Evolutionary conservation across 331 rosid species (phyloP).

Genomic region (Ulmus americana): DNA sequence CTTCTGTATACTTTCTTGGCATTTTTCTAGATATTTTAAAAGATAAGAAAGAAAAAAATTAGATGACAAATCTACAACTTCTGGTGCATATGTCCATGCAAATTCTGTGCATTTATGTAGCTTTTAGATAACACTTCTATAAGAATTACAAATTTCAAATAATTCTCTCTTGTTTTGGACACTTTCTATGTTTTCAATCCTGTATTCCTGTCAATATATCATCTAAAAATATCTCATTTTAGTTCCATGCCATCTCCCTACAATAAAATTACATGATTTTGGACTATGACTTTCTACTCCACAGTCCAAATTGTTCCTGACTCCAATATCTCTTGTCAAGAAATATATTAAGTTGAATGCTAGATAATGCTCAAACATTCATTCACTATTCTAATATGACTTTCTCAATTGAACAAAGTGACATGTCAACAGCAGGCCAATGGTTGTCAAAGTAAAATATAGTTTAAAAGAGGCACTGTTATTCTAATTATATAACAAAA

Average conservation of each 20-base stretch:
- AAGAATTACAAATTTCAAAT: no score
- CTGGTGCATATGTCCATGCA: no score
- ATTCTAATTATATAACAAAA: background rate
- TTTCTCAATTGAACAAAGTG: background rate
- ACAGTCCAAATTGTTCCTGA: background rate
- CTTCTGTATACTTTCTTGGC: slow-evolving; percentile 45
- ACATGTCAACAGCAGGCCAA: background rate
- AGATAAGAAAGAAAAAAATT: slow-evolving; percentile 1
- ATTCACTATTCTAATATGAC: background rate
- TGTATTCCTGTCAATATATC: background rate
- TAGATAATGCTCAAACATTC: background rate
- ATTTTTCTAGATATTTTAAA: slow-evolving; percentile 42
- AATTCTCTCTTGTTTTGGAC: background rate
- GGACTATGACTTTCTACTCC: background rate
- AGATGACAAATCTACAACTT: no score
- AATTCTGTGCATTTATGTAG: no score
- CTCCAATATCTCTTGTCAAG: background rate
- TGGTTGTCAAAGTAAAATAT: background rate
- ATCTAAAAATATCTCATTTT: background rate
- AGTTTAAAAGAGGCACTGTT: background rate
- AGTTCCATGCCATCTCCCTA: background rate
- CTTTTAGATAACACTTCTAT: no score
- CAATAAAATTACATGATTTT: no score
- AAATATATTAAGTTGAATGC: background rate
- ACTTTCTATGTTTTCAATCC: background rate